Evolutionary conservation across 2,329 filamentous ascomycete genomes (phyloP).

Genomic region (Thelonectria blattea): DNA sequence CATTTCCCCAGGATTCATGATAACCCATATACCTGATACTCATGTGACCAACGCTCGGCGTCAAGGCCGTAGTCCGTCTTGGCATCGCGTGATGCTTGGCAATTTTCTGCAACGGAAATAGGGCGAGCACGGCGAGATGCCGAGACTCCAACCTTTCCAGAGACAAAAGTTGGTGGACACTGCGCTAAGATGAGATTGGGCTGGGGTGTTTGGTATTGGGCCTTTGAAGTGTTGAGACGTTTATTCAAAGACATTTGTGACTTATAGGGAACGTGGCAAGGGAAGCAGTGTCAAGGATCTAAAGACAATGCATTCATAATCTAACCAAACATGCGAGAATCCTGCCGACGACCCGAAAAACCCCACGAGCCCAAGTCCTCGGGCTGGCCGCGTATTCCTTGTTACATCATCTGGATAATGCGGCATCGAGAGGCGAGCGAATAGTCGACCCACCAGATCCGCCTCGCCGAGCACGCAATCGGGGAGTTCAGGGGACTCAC

Average conservation of each 20-base stretch:
- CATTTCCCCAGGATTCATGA: too few species aligned
- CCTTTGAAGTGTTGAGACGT: background rate
- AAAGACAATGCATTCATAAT: too few species aligned
- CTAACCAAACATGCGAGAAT: background rate
- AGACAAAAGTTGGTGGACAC: background rate
- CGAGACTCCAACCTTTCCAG: background rate
- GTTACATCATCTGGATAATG: constrained; percentile 8
- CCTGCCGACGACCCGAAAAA: constrained; percentile 12
- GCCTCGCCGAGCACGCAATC: constrained; percentile 17
- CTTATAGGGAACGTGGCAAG: background rate
- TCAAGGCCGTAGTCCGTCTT: constrained; percentile 11
- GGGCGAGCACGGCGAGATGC: background rate
- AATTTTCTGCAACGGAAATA: background rate
- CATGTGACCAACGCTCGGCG: background rate
- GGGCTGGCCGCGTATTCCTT: background rate
- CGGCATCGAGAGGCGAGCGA: constrained; percentile 2
- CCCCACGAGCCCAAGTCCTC: background rate
- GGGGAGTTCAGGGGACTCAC: constrained; percentile 1
- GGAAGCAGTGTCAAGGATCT: too few species aligned
- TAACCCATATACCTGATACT: background rate
- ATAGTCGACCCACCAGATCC: background rate
- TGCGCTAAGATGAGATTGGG: background rate
- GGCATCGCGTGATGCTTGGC: constrained; percentile 23
- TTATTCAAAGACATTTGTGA: too few species aligned
- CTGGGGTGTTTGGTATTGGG: background rate